These are phyloP conservation scores for Herpetomonas muscarum DNA, from an alignment of 208 protist genomes.

Conservation along the genomic window DNA sequence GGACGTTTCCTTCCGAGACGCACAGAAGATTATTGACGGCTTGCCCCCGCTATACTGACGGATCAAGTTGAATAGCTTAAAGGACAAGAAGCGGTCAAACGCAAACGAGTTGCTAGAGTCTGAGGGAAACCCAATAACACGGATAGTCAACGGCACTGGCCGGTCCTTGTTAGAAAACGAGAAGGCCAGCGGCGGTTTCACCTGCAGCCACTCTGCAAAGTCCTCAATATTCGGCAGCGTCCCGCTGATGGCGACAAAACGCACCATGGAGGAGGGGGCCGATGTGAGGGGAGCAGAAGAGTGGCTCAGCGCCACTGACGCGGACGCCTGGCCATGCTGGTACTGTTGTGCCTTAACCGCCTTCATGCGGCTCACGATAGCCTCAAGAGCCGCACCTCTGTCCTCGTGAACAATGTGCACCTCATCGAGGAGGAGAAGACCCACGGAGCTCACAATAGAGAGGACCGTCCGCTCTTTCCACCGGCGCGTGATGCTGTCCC, in stretches of 20 bases:
- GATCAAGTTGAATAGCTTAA: slow-evolving; percentile 81
- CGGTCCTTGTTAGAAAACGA: slow-evolving; percentile 68
- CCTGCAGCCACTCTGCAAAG: slow-evolving; percentile 86
- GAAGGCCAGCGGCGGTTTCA: slow-evolving; percentile 35
- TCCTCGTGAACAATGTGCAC: slow-evolving; percentile 92
- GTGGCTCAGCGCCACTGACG: too few relatives aligned
- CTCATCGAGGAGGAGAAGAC: slow-evolving; percentile 89
- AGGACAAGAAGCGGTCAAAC: slow-evolving; percentile 89
- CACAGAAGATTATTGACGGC: slow-evolving; percentile 88
- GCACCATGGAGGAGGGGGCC: too few relatives aligned
- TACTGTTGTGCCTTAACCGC: slow-evolving; percentile 35
- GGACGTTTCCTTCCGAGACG: slow-evolving; percentile 72
- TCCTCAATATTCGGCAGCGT: slow-evolving; percentile 92
- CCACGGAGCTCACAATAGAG: slow-evolving; percentile 68
- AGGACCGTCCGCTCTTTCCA: slow-evolving; percentile 80
- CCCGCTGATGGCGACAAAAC: slow-evolving; percentile 88
- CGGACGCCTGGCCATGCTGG: background rate
- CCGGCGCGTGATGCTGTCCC: slow-evolving; percentile 91
- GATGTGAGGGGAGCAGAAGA: too few relatives aligned
- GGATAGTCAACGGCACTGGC: slow-evolving; percentile 73
- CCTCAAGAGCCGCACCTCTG: slow-evolving; percentile 89
- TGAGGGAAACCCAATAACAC: slow-evolving; percentile 67
- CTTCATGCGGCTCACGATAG: slow-evolving; percentile 90
- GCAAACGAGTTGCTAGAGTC: slow-evolving; percentile 79
- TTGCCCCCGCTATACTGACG: slow-evolving; percentile 64